Conservation (phyloP, 208 protist genomes). For the Crithidia acanthocephali region DNA sequence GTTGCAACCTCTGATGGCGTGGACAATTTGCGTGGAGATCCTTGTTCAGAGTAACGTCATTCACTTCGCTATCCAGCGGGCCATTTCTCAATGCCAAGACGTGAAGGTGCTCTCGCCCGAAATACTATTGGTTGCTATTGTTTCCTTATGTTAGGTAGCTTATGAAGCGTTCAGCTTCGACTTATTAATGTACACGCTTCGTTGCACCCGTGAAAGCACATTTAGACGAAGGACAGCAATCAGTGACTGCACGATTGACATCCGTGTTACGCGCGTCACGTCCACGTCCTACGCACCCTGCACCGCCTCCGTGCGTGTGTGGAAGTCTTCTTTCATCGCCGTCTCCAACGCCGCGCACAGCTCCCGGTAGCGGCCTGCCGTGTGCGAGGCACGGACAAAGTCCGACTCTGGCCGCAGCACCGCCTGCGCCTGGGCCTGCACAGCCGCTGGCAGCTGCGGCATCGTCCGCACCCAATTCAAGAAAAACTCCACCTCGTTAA, state of each 20-base stretch:
- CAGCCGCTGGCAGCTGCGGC: slow-evolving; percentile 20
- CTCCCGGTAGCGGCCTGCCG: slow-evolving; percentile 53
- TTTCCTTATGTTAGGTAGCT: too few species aligned
- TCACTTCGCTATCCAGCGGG: too few species aligned
- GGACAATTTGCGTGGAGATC: too few species aligned
- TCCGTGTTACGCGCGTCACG: too few species aligned
- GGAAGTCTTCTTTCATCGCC: slow-evolving; percentile 60
- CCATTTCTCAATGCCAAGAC: too few species aligned
- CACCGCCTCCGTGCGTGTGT: slow-evolving; percentile 31
- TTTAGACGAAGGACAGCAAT: too few species aligned
- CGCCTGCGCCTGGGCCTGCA: slow-evolving; percentile 29
- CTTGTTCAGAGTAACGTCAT: too few species aligned
- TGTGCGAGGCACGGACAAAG: slow-evolving; percentile 46
- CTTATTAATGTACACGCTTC: background rate
- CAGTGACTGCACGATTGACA: too few species aligned
- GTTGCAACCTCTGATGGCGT: too few species aligned
- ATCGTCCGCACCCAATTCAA: slow-evolving; percentile 32
- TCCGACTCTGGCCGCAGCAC: slow-evolving; percentile 42
- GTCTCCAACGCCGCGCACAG: slow-evolving; percentile 59
- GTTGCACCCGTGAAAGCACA: background rate
- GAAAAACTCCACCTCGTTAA: slow-evolving; percentile 83
- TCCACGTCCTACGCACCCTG: background rate
- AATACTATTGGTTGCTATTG: too few species aligned
- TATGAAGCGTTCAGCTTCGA: background rate
- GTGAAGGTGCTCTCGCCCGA: too few species aligned